phyloP scores from a whole-genome alignment of 2,329 filamentous ascomycete genomes.

The Lachnellula willkommii region DNA sequence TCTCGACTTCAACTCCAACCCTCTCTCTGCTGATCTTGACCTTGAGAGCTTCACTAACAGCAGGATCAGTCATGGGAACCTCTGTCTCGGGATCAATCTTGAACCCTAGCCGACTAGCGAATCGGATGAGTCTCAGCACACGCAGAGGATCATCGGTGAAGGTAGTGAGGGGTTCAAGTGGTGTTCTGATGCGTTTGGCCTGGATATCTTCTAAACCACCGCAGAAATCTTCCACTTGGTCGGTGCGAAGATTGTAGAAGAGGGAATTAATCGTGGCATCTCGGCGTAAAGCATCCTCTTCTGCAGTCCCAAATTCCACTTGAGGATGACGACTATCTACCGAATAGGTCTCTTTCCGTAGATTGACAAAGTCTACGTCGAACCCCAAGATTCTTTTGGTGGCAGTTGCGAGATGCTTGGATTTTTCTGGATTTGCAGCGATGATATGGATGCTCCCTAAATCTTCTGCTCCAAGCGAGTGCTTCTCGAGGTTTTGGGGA shows the following conservation, averaged over 20 bases:
- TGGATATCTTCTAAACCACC: conserved; percentile 71
- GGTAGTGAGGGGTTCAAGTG: conserved; percentile 80
- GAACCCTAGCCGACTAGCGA: conserved; percentile 80
- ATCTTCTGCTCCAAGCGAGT: conserved; percentile 52
- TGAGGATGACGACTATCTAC: conserved; percentile 85
- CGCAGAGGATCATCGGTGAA: conserved; percentile 92
- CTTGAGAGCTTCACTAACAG: conserved; percentile 73
- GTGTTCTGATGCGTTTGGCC: conserved; percentile 70
- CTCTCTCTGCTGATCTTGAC: conserved; percentile 90
- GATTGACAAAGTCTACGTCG: conserved; percentile 90
- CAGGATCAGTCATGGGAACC: conserved; percentile 67
- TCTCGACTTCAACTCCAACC: conserved; percentile 80
- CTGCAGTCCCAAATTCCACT: conserved; percentile 88
- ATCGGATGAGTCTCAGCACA: conserved; percentile 80
- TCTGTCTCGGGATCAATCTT: conserved; percentile 66
- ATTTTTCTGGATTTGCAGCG: conserved; percentile 88
- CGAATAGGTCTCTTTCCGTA: conserved; percentile 85
- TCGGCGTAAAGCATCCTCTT: conserved; percentile 81
- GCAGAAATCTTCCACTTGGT: conserved; percentile 78
- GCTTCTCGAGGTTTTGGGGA: conserved; percentile 55
- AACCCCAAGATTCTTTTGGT: conserved; percentile 80
- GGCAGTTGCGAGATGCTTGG: conserved; percentile 90
- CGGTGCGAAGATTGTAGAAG: conserved; percentile 87
- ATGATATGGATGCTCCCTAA: conserved; percentile 81
- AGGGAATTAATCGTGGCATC: conserved; percentile 94